Base-by-base conservation (phyloP, 352 stramenopile species). In the Pythium guiyangense region DNA sequence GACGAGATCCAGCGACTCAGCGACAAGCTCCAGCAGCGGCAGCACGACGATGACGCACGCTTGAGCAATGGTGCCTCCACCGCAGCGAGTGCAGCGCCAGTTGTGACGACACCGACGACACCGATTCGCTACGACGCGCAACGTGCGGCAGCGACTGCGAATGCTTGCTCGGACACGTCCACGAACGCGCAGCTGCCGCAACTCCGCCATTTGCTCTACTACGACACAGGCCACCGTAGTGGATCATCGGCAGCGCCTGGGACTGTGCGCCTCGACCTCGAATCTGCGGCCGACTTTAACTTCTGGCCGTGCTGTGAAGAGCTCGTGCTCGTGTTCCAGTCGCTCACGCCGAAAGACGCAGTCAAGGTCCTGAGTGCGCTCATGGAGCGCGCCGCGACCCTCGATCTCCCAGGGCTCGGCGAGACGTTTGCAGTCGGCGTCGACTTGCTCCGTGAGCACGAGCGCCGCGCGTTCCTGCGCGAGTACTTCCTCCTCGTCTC, bases 401-500 rank as follows among this genome's bases (percentile, higher is more conserved):
- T 74, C 9, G 54, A 72, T 1, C 60, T 87, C 18, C 64, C 74
- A 0, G 58, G 67, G 12, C 53, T 88, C 0, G 67, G 65, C 0
- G 75, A 86, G 35, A 51, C 64, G 49, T 66, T 79, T 25, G 79
- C 79, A 0, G 52, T 64, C 5, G 74, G 59, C 4, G 70, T 84
- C 17, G 77, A 85, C 14, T 47, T 77, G 20, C 67, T 88, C 42
- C 54, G 67, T 3, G 67, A 73, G 25, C 67, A 66, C 31, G 66
- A 86, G 18, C 61, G 75, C 42, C 61, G 70, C 11, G 15, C 49
- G 11, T 90, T 90, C 31, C 57, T 88, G 26, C 67, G 65, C 25
- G 75, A 90, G 45, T 90, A 80, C 37, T 81, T 88, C n/a, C 66
- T 74, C 26, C 70, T 83, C 29, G 63, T 90, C 14, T 64, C 63